phyloP scores from a whole-genome alignment of 2,329 filamentous ascomycete genomes.

The Penicillium brasilianum region DNA sequence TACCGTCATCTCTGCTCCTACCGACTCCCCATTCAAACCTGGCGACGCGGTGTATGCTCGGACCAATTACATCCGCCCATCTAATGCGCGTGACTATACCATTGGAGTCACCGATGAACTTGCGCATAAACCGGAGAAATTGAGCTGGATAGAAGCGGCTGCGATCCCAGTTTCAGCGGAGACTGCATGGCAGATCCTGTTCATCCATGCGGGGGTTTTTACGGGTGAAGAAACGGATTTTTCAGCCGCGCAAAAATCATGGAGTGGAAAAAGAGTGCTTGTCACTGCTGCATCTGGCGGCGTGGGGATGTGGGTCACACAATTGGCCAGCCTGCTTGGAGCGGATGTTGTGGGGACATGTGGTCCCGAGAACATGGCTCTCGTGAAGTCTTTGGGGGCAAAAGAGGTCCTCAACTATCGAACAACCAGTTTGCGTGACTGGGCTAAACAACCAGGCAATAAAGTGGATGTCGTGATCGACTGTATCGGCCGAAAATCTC shows the following conservation, averaged over 20 bases:
- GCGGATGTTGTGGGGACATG: slow-evolving; percentile 49
- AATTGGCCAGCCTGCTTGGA: slow-evolving; percentile 35
- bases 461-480: slow-evolving; percentile 54
- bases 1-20: slow-evolving; percentile 38
- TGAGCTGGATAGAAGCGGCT: slow-evolving; percentile 46
- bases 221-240: not conserved
- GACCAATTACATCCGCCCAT: slow-evolving; percentile 42
- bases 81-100: slow-evolving; percentile 46
- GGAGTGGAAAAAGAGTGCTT: slow-evolving; percentile 47
- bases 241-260: slow-evolving; percentile 3
- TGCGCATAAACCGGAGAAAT: slow-evolving; percentile 39
- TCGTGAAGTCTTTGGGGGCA: slow-evolving; percentile 50
- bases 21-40: slow-evolving; percentile 42
- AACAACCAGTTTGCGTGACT: not conserved
- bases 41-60: slow-evolving; percentile 49
- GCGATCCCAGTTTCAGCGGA: slow-evolving; percentile 48
- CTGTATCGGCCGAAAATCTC: slow-evolving; percentile 48
- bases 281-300: slow-evolving; percentile 53
- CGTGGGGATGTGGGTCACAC: slow-evolving; percentile 53
- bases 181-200: slow-evolving; percentile 53
- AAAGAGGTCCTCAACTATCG: slow-evolving; percentile 50
- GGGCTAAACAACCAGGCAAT: slow-evolving; percentile 24
- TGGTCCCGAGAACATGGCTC: slow-evolving; percentile 44
- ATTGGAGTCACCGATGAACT: slow-evolving; percentile 44
- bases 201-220: slow-evolving; percentile 41